Evolutionary conservation across 805 yeast species (phyloP).

Genomic region (Lipomyces yamadae): DNA sequence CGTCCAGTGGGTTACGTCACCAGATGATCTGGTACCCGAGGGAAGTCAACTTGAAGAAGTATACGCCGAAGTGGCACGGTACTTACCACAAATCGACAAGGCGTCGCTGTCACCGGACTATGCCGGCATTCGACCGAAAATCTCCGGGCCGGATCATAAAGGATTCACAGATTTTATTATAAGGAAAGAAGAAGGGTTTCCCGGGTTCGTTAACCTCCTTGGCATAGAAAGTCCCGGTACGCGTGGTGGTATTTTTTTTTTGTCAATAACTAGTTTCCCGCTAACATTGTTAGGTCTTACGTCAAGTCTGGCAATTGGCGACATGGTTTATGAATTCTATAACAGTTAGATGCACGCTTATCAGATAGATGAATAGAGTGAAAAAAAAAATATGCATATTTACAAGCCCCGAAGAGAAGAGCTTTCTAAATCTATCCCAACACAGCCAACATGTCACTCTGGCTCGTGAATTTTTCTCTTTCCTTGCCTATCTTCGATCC

Average conservation of each 20-base stretch:
- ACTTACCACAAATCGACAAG: constrained; percentile 63
- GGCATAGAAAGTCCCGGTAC: constrained; percentile 81
- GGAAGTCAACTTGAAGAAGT: constrained; percentile 58
- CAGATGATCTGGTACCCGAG: constrained; percentile 43
- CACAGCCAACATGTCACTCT: constrained; percentile 54
- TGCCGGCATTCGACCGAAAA: constrained; percentile 84
- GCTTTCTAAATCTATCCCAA: constrained; percentile 13
- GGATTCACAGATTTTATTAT: constrained; percentile 76
- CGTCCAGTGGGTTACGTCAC: constrained; percentile 67
- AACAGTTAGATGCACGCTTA: background rate
- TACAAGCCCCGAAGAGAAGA: background rate
- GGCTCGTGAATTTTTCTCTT: constrained; percentile 60
- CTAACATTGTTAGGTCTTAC: constrained; percentile 63
- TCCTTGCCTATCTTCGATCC: constrained; percentile 59
- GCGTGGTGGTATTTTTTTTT: background rate
- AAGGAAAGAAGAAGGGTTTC: constrained; percentile 67
- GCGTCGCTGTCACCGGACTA: constrained; percentile 67
- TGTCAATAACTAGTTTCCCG: background rate
- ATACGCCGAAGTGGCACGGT: constrained; percentile 59
- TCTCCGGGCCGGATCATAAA: constrained; percentile 52
- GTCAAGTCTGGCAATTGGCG: constrained; percentile 79
- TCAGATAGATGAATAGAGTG: constrained; percentile 5
- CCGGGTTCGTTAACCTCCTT: constrained; percentile 77
- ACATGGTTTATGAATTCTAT: constrained; percentile 56
- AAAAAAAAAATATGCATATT: background rate